Evolutionary conservation across 768 basidiomycete genomes (phyloP).

Genomic region (Boletus edulis): DNA sequence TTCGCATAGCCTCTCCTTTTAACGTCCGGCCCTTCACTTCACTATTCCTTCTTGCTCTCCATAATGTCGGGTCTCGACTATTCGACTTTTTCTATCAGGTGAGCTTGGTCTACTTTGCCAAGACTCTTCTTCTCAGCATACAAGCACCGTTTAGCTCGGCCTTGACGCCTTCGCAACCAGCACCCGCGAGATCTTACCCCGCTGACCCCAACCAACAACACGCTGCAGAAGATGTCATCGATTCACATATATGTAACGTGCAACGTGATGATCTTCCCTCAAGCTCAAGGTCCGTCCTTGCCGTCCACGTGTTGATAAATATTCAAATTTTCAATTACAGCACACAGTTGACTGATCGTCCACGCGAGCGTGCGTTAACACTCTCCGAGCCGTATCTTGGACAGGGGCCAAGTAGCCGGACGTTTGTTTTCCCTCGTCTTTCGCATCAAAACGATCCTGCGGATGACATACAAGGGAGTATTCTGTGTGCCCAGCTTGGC

Average conservation of each 20-base stretch:
- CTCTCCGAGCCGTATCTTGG: constrained; percentile 20
- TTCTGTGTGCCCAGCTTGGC: constrained; percentile 22
- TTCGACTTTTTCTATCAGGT: constrained; percentile 29
- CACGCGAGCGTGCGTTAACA: constrained; percentile 20
- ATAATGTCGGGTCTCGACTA: constrained; percentile 26
- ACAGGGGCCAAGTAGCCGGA: constrained; percentile 15
- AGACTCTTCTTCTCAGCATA: background rate
- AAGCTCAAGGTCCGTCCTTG: constrained; percentile 33
- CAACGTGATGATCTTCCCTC: constrained; percentile 35
- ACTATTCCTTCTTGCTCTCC: background rate
- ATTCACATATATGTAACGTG: constrained; percentile 21
- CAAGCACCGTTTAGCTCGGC: constrained; percentile 18
- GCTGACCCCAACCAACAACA: constrained; percentile 25
- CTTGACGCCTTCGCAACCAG: constrained; percentile 27
- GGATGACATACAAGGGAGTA: constrained; percentile 26
- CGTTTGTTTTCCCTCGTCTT: constrained; percentile 9
- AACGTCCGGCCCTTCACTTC: constrained; percentile 4
- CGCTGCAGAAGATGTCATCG: constrained; percentile 31
- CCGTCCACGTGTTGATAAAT: constrained; percentile 22
- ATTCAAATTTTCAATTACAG: constrained; percentile 20
- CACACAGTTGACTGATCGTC: constrained; percentile 14
- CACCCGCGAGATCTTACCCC: constrained; percentile 25
- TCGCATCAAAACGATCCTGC: constrained; percentile 11
- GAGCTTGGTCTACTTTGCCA: background rate
- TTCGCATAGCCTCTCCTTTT: constrained; percentile 5